These are phyloP conservation scores for Penicillium canariense DNA, from an alignment of 495 filamentous ascomycete species.

Conservation along the genomic window DNA sequence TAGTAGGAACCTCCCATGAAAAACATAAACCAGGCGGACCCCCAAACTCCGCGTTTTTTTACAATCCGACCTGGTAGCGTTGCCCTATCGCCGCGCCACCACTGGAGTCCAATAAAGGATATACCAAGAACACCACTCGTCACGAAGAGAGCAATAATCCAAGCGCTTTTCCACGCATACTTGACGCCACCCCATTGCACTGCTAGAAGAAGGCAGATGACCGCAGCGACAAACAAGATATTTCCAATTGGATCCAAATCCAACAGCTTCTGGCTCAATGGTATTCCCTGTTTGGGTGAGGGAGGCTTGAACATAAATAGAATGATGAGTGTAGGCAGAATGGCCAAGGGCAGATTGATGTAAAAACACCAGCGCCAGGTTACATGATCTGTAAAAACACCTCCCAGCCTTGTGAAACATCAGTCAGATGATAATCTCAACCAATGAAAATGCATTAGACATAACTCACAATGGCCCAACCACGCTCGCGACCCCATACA, in stretches of 20 bases:
- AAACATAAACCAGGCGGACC: conserved; percentile 5
- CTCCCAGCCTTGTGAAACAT: too few species aligned
- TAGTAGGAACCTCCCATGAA: conserved; percentile 19
- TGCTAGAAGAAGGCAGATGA: conserved; percentile 33
- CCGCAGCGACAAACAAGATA: conserved; percentile 33
- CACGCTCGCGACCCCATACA: conserved; percentile 54
- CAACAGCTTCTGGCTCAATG: too few species aligned
- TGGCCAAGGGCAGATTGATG: not conserved
- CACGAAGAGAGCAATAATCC: conserved; percentile 23
- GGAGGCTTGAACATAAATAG: too few species aligned
- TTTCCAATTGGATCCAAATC: conserved; percentile 54
- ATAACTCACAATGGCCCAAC: conserved; percentile 17
- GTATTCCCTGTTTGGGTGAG: too few species aligned
- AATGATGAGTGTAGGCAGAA: too few species aligned
- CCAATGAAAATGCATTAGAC: conserved; percentile 13
- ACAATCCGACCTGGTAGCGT: conserved; percentile 36
- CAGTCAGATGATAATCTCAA: too few species aligned
- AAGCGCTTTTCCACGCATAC: conserved; percentile 14
- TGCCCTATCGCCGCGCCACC: conserved; percentile 42
- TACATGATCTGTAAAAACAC: conserved; percentile 7
- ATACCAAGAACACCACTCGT: conserved; percentile 11
- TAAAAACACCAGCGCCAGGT: conserved; percentile 11
- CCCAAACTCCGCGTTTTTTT: conserved; percentile 14
- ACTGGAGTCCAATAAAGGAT: conserved; percentile 42
- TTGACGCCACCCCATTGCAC: conserved; percentile 23